Conservation (phyloP, 768 basidiomycete species). For the Tulasnella sp. region DNA sequence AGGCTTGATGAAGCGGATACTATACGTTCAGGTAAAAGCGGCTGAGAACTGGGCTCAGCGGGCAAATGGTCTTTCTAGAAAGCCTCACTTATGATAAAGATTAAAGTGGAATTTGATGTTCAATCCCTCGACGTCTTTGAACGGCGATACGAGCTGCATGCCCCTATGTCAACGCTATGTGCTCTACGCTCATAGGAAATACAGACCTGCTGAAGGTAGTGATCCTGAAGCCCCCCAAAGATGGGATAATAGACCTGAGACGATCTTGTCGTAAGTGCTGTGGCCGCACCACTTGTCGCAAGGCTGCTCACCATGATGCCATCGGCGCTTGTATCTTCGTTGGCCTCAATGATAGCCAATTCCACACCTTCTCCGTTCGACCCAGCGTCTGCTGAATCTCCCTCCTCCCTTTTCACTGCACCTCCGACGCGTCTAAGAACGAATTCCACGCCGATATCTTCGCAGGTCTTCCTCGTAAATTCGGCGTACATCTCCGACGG, state of each 20-base stretch:
- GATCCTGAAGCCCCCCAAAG: conserved; percentile 79
- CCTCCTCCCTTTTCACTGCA: conserved; percentile 38
- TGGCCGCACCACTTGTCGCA: not conserved
- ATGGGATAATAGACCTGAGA: conserved; percentile 90
- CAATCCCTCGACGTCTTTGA: conserved; percentile 96
- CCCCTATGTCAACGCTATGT: too few relatives aligned
- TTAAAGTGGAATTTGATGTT: conserved; percentile 95
- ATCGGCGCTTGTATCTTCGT: conserved; percentile 71
- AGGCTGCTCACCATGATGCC: conserved; percentile 77
- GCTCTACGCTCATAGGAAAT: not conserved
- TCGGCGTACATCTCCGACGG: conserved; percentile 78
- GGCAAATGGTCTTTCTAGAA: conserved; percentile 17
- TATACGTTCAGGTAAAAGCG: conserved; percentile 24
- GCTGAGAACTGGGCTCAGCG: not conserved
- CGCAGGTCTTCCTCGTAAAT: conserved; percentile 86
- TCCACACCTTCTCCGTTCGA: conserved; percentile 85
- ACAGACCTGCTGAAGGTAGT: conserved; percentile 84
- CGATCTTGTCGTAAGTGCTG: not conserved
- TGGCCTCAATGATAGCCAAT: conserved; percentile 91
- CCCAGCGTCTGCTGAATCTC: conserved; percentile 28
- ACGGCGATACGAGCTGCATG: conserved; percentile 74
- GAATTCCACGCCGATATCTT: conserved; percentile 77
- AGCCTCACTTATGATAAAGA: conserved; percentile 79
- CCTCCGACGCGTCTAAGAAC: conserved; percentile 63
- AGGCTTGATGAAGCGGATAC: conserved; percentile 87